Base-by-base conservation (phyloP, 2,329 filamentous ascomycete genomes). In the Domatiomyces globalis region DNA sequence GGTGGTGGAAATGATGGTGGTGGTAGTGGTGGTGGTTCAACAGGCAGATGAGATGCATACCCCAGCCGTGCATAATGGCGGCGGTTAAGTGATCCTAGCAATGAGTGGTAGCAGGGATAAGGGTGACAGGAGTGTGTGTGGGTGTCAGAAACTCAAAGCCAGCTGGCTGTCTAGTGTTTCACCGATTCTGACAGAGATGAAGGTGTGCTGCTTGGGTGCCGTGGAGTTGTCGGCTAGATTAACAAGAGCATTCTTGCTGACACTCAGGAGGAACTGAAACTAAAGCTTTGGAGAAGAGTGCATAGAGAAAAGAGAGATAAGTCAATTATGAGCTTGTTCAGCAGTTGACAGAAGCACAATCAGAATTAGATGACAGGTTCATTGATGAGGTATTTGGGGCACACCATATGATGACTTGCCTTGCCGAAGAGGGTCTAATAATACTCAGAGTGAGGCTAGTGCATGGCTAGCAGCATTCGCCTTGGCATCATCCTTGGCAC, bases 11-110 rank as follows among this genome's bases (percentile, higher is more conserved):
- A 6, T 25, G 22, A 9, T 43, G 22, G 22, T 25, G 22, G 12
- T 43, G 42, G 44, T 10, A 20, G 48, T 17, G 45, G 18, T 17
- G n/a, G 18, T 39, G 45, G 4, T 8, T 9, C 6, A 5, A 10
- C 18, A 22, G 18, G 17, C 22, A 19, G 15, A 18, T 25, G 19
- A 45, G 29, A 19, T 22, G 50, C 56, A 15, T 51, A 58, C 56
- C 56, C 55, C 55, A 57, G 39, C 56, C 55, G 49, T 46, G 45
- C 55, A 57, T 57, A 27, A 43, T 51, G 43, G 17, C 22, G n/a
- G 19, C 20, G 9, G 27, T 47, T 25, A 47, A 33, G 20, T 12
- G 45, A 10, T 47, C 8, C 45, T 27, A 29, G 45, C 19, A 39
- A 39, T 7, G 12, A 39, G 5, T 39, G 4, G 15, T 4, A 39